Evolutionary conservation across 1,284 basidiomycete genomes (phyloP).

Genomic region (Termitomyces sp.): DNA sequence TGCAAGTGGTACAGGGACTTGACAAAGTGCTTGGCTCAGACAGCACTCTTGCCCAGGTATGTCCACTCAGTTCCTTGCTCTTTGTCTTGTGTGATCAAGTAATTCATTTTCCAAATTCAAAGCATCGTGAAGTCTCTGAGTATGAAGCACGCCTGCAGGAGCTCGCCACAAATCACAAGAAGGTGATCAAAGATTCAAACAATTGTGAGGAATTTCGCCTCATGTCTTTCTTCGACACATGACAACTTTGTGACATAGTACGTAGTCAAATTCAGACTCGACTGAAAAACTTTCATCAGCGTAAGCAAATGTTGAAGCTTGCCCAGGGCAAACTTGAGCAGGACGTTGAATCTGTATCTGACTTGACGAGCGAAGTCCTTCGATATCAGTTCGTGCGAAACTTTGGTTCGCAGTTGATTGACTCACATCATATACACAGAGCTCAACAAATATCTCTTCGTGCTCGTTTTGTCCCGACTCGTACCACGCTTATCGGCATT

Average conservation of each 20-base stretch:
- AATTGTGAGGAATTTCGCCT: conserved; percentile 38
- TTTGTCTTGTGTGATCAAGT: conserved; percentile 1
- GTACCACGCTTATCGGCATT: conserved; percentile 68
- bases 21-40: conserved; percentile 48
- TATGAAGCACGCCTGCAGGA: conserved; percentile 49
- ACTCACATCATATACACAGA: conserved; percentile 31
- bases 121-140: conserved; percentile 64
- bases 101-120: conserved; percentile 12
- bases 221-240: conserved; percentile 4
- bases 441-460: conserved; percentile 41
- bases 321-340: conserved; percentile 41
- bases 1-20: conserved; percentile 49
- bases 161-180: conserved; percentile 35
- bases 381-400: conserved; percentile 39
- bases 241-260: conserved; percentile 28
- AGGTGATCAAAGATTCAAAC: conserved; percentile 39
- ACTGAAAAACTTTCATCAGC: conserved; percentile 39
- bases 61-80: conserved; percentile 18
- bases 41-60: conserved; percentile 40
- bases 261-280: conserved; percentile 39
- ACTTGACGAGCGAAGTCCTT: conserved; percentile 34
- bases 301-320: conserved; percentile 44
- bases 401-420: conserved; percentile 4
- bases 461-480: conserved; percentile 48
- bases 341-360: conserved; percentile 30